Conservation (phyloP, 1,139 yeast genomes). For the Blastobotrys buckinghamii region DNA sequence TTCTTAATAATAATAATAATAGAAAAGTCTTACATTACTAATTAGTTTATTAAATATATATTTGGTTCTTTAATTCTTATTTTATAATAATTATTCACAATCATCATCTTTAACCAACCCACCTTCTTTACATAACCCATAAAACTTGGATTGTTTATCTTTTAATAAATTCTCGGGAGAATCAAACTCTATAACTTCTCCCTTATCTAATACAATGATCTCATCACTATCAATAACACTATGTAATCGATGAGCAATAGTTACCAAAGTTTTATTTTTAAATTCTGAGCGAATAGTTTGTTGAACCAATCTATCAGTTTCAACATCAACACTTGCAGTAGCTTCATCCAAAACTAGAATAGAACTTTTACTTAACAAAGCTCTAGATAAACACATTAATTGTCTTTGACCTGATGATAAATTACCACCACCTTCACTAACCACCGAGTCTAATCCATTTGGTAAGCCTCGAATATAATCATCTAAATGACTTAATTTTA, state of each 20-base stretch:
- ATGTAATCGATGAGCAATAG: slow-evolving; percentile 79
- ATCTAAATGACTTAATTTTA: slow-evolving; percentile 80
- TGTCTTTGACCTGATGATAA: slow-evolving; percentile 77
- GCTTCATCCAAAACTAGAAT: slow-evolving; percentile 76
- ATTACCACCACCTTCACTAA: slow-evolving; percentile 67
- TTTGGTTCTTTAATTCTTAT: too few relatives aligned
- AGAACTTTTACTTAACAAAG: slow-evolving; percentile 55
- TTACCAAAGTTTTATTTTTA: slow-evolving; percentile 59
- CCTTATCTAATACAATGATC: slow-evolving; percentile 60
- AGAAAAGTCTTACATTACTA: too few relatives aligned
- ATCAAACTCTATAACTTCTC: slow-evolving; percentile 65
- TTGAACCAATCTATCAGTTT: slow-evolving; percentile 70
- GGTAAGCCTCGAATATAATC: slow-evolving; percentile 47
- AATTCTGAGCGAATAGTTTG: slow-evolving; percentile 64
- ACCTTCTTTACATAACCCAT: slow-evolving; percentile 64
- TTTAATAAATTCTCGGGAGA: slow-evolving; percentile 48
- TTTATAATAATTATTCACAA: neutral
- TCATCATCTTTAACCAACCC: slow-evolving; percentile 23
- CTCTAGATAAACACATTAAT: slow-evolving; percentile 68
- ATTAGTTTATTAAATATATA: neutral
- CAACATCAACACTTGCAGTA: slow-evolving; percentile 78
- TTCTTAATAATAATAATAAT: neutral
- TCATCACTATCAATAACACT: slow-evolving; percentile 77
- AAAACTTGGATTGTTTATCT: slow-evolving; percentile 44
- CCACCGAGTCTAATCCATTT: slow-evolving; percentile 35